These are phyloP conservation scores for Phytophthora pseudosyringae DNA, from an alignment of 352 stramenopile genomes.

Conservation along the genomic window DNA sequence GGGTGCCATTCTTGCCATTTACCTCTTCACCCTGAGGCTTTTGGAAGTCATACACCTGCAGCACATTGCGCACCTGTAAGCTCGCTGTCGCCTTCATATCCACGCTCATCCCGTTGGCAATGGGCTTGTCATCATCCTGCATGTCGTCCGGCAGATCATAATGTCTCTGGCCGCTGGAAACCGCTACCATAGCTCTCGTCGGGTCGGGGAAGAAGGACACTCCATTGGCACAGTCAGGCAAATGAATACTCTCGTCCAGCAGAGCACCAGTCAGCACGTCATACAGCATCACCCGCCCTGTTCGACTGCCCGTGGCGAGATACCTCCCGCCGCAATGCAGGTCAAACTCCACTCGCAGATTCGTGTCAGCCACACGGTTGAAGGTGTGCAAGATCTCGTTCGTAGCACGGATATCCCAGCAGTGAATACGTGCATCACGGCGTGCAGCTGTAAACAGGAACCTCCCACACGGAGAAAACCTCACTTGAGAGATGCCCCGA, in stretches of 20 bases:
- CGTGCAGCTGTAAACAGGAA: constrained; percentile 81
- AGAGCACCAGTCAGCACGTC: constrained; percentile 59
- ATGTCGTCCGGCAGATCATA: constrained; percentile 73
- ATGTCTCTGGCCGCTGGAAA: constrained; percentile 71
- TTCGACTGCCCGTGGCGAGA: constrained; percentile 66
- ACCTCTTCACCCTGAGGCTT: constrained; percentile 8
- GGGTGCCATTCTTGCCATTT: not conserved
- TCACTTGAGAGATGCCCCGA: constrained; percentile 80
- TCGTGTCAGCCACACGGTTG: constrained; percentile 63
- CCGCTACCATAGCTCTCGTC: constrained; percentile 47
- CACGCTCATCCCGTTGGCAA: constrained; percentile 3
- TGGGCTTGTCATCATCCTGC: constrained; percentile 42
- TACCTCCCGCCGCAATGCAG: constrained; percentile 67
- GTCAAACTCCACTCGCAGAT: constrained; percentile 83
- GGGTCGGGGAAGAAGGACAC: constrained; percentile 79
- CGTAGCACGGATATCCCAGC: constrained; percentile 85
- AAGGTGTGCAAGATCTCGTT: constrained; percentile 74
- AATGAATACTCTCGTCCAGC: constrained; percentile 49
- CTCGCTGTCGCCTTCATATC: not conserved
- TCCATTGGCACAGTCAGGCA: constrained; percentile 73
- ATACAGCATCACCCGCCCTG: constrained; percentile 61
- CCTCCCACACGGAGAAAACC: constrained; percentile 76
- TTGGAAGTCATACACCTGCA: constrained; percentile 60
- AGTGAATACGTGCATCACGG: constrained; percentile 75
- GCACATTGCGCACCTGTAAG: constrained; percentile 29